These are phyloP conservation scores for Trifolium fragiferum DNA, from an alignment of 306 rosid genomes.

Conservation along the genomic window DNA sequence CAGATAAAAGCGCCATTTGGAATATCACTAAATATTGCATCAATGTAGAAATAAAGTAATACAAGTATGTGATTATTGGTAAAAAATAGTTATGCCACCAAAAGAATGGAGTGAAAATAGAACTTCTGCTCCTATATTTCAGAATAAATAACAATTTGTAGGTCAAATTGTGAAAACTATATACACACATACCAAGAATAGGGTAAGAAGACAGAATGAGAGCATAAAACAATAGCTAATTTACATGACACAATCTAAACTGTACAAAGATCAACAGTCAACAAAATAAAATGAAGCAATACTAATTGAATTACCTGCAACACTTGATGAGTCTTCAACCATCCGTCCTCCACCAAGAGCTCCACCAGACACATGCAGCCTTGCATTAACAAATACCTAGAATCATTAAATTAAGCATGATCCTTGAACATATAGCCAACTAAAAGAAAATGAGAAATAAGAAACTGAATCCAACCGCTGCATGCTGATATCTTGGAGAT, in stretches of 20 bases:
- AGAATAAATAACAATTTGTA: neutral
- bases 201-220: constrained; percentile 11
- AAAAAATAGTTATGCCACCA: constrained; percentile 13
- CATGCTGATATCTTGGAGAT: constrained; percentile 99
- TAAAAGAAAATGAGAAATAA: constrained; percentile 22
- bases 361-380: constrained; percentile 99
- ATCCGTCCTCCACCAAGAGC: constrained; percentile 99
- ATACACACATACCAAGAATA: neutral
- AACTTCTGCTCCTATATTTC: constrained; percentile 13
- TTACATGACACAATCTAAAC: constrained; percentile 33
- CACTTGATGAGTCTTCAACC: constrained; percentile 99
- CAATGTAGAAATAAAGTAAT: constrained; percentile 25
- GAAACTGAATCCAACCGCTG: constrained; percentile 78
- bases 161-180: neutral
- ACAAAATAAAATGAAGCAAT: constrained; percentile 34
- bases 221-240: constrained; percentile 17
- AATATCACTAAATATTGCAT: constrained; percentile 20
- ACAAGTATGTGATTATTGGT: neutral
- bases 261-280: neutral
- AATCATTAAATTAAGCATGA: constrained; percentile 49
- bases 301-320: constrained; percentile 80
- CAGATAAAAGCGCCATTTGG: constrained; percentile 34
- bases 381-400: constrained; percentile 97
- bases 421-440: constrained; percentile 37
- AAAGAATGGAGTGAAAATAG: neutral